Percentiles rank a stretch among this genome's conserved stretches.
These are phyloP conservation scores for peach (Prunus persica) DNA, from an alignment of 306 rosid species.

Conservation along the genomic window Prunus_persica_NCBIv2 NC_034009.1:38352001-38352500, in stretches of 20 bases:
- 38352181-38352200: conserved; percentile 75
- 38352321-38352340: not conserved
- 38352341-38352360: not conserved
- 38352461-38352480: not conserved
- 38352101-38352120: conserved; percentile 91
- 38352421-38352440: not conserved
- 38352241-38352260: not conserved
- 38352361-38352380: not conserved
- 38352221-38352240: conserved; percentile 8
- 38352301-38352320: not conserved
- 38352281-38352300: conserved; percentile 1
- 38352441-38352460: not conserved
- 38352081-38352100: conserved; percentile 84
- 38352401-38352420: not conserved
- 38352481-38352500: not conserved
- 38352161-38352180: conserved; percentile 80
- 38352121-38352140: conserved; percentile 89
- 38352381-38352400: not conserved
- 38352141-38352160: conserved; percentile 84
- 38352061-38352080: conserved; percentile 96
- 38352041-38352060: conserved; percentile 95
- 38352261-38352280: conserved; percentile 7
- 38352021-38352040: conserved; percentile 60
- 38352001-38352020: conserved; percentile 22
- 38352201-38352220: conserved; percentile 21